Evolutionary conservation across 257 asterid species (phyloP), one percentile per base, ranked within the genome.

Genomic region (Cruciata laevipes): DNA sequence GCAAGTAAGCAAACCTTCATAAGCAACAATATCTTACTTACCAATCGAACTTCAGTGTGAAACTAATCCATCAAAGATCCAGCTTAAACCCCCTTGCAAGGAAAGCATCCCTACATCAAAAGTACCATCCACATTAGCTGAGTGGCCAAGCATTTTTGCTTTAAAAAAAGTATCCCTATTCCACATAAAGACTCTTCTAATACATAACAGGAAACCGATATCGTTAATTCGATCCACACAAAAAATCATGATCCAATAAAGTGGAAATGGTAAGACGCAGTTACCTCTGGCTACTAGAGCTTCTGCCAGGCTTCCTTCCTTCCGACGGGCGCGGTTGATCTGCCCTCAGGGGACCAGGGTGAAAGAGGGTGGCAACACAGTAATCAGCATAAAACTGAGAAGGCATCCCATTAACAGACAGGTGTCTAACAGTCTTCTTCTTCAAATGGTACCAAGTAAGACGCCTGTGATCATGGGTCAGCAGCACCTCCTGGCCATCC

Each of bases 331-430:
- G 51, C 11, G 51, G 51, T 3, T 3, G 51, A 42, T 42, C 51
- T 42, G 58, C 58, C 30, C 0, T 56, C 3, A 75, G 64, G 67
- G 71, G 76, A 58, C 71, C 75, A 69, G 71, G 73, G 25, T 73
- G 70, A 61, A 85, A 60, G 72, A 87, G 91, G 75, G 81, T 83
- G 72, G 72, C 82, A 24, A 82, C 75, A 69, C 81, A 75, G n/a
- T 65, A 67, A 47, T 78, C 81, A 4, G 84, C 86, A 65, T 81
- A 83, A 65, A 85, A 82, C 69, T 78, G 18, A 18, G 24, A 0
- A 47, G 89, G 87, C 76, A 83, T 35, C 21, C 84, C 81, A 12
- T 71, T 72, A 13, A 85, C 79, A 7, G 47, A 16, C 23, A 83
- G 81, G 44, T 68, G 14, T 25, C 72, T 80, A 42, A 73, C 74